These are phyloP conservation scores for Clarireedia sp. DNA, from an alignment of 2,329 filamentous ascomycete genomes.

Conservation along the genomic window DNA sequence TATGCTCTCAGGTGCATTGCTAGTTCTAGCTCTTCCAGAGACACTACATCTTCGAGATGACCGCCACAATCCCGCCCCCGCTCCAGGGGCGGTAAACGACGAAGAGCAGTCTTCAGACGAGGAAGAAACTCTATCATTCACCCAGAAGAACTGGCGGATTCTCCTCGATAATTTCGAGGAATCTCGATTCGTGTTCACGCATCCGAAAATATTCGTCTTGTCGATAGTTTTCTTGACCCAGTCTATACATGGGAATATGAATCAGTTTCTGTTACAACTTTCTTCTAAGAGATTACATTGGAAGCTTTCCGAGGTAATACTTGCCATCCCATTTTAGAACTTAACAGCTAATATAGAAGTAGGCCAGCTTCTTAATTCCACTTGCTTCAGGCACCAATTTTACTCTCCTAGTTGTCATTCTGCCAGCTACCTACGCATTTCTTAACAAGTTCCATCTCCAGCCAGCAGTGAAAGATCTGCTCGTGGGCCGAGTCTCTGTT, in stretches of 20 bases:
- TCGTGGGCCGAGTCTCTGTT: slow-evolving; percentile 25
- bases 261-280: slow-evolving; percentile 42
- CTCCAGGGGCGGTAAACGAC: neutral
- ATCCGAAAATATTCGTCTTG: slow-evolving; percentile 8
- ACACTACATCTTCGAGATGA: slow-evolving; percentile 9
- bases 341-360: neutral
- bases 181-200: slow-evolving; percentile 19
- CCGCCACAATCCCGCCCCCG: neutral
- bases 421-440: slow-evolving; percentile 12
- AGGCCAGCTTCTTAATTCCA: slow-evolving; percentile 17
- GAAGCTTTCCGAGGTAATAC: slow-evolving; percentile 36
- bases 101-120: neutral
- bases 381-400: slow-evolving; percentile 12
- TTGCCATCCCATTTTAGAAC: neutral
- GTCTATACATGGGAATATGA: neutral
- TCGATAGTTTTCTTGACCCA: slow-evolving; percentile 10
- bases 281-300: slow-evolving; percentile 36
- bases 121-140: neutral
- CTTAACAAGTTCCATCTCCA: slow-evolving; percentile 3
- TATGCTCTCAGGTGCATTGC: neutral
- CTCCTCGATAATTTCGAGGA: slow-evolving; percentile 8
- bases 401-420: slow-evolving; percentile 12
- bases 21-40: slow-evolving; percentile 20
- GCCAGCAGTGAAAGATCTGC: slow-evolving; percentile 13
- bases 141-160: neutral